Evolutionary conservation across 805 yeast species (phyloP), one percentile per base, ranked within the genome.

Genomic region (Cyberlindnera nakhonratchasimensis): DNA sequence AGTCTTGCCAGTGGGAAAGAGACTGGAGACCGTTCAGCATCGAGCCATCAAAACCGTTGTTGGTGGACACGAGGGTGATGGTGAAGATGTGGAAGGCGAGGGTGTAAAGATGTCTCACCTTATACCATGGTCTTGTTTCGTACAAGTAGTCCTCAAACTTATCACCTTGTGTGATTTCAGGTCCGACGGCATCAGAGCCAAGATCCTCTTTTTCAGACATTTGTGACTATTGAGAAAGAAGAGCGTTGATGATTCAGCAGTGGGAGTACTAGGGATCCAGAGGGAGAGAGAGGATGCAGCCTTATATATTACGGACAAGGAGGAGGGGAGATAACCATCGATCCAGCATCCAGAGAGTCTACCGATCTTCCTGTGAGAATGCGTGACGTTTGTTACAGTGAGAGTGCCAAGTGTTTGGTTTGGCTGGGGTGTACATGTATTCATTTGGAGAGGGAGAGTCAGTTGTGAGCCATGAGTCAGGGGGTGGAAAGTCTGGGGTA

Each of bases 1-100:
- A 61, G 5, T 48, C 37, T 34, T 55, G 53, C 75, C 77, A 75
- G 18, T 54, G 49, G 2, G 53, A 42, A 46, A 71, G 61, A 5
- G 73, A 57, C 47, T 75, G 79, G 40, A 75, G 61, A 33, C 75
- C 75, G 47, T 75, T 74, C 52, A 75, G 56, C 66, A 75, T 63
- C n/a, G 71, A 66, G 43, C 72, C 73, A 17, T 29, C 32, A 10
- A 29, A 29, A 7, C 32, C 32, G 21, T 29, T 29, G 21, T 29
- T 29, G 21, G 57, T 71, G 74, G 45, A 64, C 71, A 43, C 75
- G 74, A 36, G 61, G 66, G 50, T 70, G 43, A 68, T 62, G 18
- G 70, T 51, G 22, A 71, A 58, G 29, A 74, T 53, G 4, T 62
- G 34, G 32, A 59, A 48, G 39, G 65, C 62, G 42, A 76, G 61